Conservation (phyloP, 495 filamentous ascomycete genomes). For the Aspergillus nidulans region DNA sequence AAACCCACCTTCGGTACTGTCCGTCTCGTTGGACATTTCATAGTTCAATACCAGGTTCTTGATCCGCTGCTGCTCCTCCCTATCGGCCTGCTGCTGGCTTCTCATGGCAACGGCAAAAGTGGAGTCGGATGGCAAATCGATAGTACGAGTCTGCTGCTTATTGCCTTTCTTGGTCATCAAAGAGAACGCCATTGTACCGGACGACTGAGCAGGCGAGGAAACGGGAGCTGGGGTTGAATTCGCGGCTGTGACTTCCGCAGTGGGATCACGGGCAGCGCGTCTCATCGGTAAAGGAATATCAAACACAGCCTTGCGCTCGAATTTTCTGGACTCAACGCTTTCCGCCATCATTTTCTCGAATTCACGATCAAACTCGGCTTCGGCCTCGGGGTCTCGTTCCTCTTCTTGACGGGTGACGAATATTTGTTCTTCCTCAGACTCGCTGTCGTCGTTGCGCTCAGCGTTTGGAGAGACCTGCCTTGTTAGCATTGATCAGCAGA, state of each 20-base stretch:
- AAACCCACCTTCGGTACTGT: constrained; percentile 60
- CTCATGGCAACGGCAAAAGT: constrained; percentile 94
- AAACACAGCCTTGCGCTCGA: constrained; percentile 89
- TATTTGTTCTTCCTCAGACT: constrained; percentile 78
- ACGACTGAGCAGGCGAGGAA: constrained; percentile 16
- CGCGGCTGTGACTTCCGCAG: constrained; percentile 38
- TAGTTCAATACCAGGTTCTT: constrained; percentile 96
- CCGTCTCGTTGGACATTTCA: constrained; percentile 76
- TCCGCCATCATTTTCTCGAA: constrained; percentile 99
- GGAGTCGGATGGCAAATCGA: constrained; percentile 92
- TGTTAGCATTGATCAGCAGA: not conserved
- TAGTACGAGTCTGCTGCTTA: constrained; percentile 90
- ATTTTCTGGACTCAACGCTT: constrained; percentile 87
- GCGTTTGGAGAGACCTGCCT: constrained; percentile 48
- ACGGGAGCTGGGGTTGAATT: constrained; percentile 10
- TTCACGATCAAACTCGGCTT: constrained; percentile 97
- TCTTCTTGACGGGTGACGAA: constrained; percentile 86
- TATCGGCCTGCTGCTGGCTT: constrained; percentile 87
- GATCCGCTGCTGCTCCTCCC: constrained; percentile 95
- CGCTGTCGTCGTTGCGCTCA: constrained; percentile 41
- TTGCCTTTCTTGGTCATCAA: constrained; percentile 95
- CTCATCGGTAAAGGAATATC: constrained; percentile 91
- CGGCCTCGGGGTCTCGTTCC: constrained; percentile 86
- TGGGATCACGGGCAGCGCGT: constrained; percentile 59
- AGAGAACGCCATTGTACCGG: constrained; percentile 85